Evolutionary conservation across 2,329 filamentous ascomycete species (phyloP), one percentile per base, ranked within the genome.

Genomic region (Tothia fuscella): DNA sequence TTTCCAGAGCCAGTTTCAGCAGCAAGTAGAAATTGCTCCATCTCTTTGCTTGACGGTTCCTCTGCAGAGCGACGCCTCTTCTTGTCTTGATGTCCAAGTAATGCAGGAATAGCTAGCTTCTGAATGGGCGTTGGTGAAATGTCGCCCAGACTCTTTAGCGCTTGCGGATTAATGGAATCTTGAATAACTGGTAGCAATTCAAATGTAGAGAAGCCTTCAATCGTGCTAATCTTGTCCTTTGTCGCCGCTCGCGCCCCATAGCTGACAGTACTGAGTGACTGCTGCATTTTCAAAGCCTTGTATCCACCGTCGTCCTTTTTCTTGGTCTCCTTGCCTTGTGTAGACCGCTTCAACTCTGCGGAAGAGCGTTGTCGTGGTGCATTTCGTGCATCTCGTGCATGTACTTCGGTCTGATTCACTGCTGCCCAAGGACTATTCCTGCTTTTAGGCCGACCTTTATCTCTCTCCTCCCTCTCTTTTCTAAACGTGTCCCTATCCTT

Each of bases 1-100:
- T 98, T 98, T 46, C 91, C 91, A 1, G 91, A 96, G 10, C 91
- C 91, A 0, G 91, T 98, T 67, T 98, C 91, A 9, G 91, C 91
- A 3, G 91, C 91, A 38, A 98, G 70, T 10, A 98, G 70, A 55
- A 85, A 95, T 40, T 78, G 70, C 41, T 77, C 66, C 53, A 74
- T 70, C 29, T 55, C 50, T 32, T 55, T 53, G 45, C 47, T 39
- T 52, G 54, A 3, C 56, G 42, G 4, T 47, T 49, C 28, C 53
- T 49, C 30, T 55, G 58, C 45, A 54, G 53, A 6, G 17, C 31
- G 22, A 29, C 38, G 47, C 42, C 51, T 55, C 41, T 58, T 60
- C 5, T 62, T 61, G 16, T 60, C 58, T 17, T 68, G 57, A 52
- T 77, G 67, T 12, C 78, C 75, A 35, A 94, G 65, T 6, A 98